These are phyloP conservation scores for Skeletonema potamos DNA, from an alignment of 108 stramenopile species.

Conservation along the genomic window DNA sequence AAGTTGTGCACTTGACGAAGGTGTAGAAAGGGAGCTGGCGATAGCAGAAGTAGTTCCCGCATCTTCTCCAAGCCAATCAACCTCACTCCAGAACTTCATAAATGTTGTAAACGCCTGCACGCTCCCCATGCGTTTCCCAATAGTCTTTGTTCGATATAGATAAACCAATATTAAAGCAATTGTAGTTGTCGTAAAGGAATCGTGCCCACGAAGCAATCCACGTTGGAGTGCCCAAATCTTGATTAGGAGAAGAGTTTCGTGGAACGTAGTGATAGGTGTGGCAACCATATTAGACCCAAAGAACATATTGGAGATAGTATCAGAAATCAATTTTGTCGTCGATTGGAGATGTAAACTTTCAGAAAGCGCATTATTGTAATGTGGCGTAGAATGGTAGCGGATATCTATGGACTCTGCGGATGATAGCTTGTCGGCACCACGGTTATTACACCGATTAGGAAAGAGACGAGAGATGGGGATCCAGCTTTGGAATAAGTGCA, in stretches of 20 bases:
- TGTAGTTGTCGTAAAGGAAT: constrained; percentile 64
- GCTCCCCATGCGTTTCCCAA: constrained; percentile 69
- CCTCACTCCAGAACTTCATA: constrained; percentile 73
- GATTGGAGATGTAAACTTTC: constrained; percentile 50
- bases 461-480: constrained; percentile 75
- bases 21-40: not conserved
- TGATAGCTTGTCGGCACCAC: constrained; percentile 2
- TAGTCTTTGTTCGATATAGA: constrained; percentile 65
- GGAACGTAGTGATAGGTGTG: constrained; percentile 40
- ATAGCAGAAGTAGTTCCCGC: not conserved
- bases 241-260: constrained; percentile 61
- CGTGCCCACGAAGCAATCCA: constrained; percentile 77
- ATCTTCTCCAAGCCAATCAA: constrained; percentile 73
- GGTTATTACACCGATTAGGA: constrained; percentile 79
- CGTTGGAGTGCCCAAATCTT: constrained; percentile 86
- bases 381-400: constrained; percentile 23
- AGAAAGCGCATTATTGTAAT: constrained; percentile 71
- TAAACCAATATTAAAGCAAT: constrained; percentile 64
- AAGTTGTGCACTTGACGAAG: not conserved
- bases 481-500: constrained; percentile 43
- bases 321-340: constrained; percentile 43
- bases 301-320: constrained; percentile 17
- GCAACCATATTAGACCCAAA: not conserved
- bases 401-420: not conserved
- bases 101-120: constrained; percentile 76